A percentile compares a stretch with the other conserved stretches of the same genome.
Evolutionary conservation across 2,329 filamentous ascomycete species (phyloP).

Genomic region (Colletotrichum aenigma): DNA sequence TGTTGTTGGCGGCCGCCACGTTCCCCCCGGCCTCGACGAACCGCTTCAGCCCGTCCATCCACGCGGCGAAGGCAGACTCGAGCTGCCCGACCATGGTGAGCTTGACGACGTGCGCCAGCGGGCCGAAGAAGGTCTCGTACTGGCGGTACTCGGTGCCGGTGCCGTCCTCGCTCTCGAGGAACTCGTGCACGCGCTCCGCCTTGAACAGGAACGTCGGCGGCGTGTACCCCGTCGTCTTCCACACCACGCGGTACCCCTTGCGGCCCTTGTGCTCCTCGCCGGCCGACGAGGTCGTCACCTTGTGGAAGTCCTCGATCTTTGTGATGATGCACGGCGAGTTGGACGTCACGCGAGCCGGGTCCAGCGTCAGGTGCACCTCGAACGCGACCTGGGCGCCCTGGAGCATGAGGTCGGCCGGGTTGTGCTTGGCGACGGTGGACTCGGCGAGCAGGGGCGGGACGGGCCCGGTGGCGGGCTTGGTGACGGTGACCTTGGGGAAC

Average conservation of each 20-base stretch:
- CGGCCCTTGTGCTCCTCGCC: constrained; percentile 25
- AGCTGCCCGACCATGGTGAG: constrained; percentile 34
- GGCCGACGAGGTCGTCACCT: neutral
- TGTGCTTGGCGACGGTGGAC: constrained; percentile 4
- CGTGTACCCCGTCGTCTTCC: constrained; percentile 34
- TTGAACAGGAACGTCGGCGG: constrained; percentile 35
- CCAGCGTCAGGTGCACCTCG: constrained; percentile 34
- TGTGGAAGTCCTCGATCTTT: constrained; percentile 34
- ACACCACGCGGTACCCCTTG: constrained; percentile 42
- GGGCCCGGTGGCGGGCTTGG: constrained; percentile 19
- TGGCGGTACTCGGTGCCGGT: constrained; percentile 41
- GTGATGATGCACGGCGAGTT: constrained; percentile 30
- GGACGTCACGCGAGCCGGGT: constrained; percentile 18
- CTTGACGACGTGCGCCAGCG: constrained; percentile 38
- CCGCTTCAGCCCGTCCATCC: constrained; percentile 42
- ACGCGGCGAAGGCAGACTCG: constrained; percentile 37
- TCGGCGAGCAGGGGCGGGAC: constrained; percentile 22
- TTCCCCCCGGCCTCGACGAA: constrained; percentile 25
- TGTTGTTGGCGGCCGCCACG: neutral
- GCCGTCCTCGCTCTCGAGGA: constrained; percentile 29
- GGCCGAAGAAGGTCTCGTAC: constrained; percentile 51
- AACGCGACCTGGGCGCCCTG: constrained; percentile 35
- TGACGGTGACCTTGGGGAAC: constrained; percentile 30
- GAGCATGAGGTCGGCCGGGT: constrained; percentile 27
- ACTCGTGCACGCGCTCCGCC: constrained; percentile 48